These are phyloP conservation scores for Bondarzewia mesenterica DNA, from an alignment of 1,284 basidiomycete species.

Conservation along the genomic window DNA sequence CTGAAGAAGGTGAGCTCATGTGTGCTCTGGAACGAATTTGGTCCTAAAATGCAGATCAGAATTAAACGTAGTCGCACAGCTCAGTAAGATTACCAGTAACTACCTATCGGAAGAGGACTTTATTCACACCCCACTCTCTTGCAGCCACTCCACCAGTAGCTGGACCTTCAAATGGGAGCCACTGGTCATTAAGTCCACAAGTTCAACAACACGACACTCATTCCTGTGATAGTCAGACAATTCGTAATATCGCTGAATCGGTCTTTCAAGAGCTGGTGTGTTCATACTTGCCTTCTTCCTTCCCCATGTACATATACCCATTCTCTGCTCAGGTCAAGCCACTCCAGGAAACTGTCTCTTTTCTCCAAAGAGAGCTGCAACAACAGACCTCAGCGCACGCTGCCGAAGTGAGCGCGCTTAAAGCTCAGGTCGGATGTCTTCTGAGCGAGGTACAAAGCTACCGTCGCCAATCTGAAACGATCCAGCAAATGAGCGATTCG, in stretches of 20 bases:
- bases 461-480: slow-evolving; percentile 10
- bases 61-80: not conserved
- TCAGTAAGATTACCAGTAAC: slow-evolving; percentile 5
- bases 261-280: slow-evolving; percentile 2
- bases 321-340: slow-evolving; percentile 38
- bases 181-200: not conserved
- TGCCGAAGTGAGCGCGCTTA: slow-evolving; percentile 23
- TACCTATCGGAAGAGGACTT: not conserved
- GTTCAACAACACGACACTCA: not conserved
- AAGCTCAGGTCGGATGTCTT: slow-evolving; percentile 8
- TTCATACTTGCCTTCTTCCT: not conserved
- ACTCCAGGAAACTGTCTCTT: slow-evolving; percentile 40
- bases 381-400: slow-evolving; percentile 22
- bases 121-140: not conserved
- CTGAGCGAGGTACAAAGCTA: slow-evolving; percentile 8
- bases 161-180: not conserved
- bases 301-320: not conserved
- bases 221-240: not conserved
- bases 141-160: not conserved
- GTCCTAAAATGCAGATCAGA: slow-evolving; percentile 2
- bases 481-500: slow-evolving; percentile 9
- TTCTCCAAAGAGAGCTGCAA: slow-evolving; percentile 23
- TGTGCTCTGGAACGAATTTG: not conserved
- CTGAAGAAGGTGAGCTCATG: slow-evolving; percentile 39
- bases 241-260: not conserved